phyloP scores from a whole-genome alignment of 2,329 filamentous ascomycete genomes.

The Fusarium sp. region DNA sequence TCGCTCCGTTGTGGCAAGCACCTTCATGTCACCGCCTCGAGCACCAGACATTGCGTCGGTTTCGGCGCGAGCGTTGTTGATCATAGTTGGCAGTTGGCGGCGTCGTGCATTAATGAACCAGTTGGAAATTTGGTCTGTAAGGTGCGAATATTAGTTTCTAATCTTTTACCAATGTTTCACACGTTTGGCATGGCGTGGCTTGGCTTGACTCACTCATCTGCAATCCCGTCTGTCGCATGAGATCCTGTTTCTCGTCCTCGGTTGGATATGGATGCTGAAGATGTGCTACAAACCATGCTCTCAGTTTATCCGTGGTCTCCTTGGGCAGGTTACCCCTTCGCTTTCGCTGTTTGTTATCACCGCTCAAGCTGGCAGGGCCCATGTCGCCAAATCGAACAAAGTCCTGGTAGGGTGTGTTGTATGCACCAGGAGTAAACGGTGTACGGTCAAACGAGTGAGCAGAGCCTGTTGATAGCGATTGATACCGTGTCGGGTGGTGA shows the following conservation, averaged over 20 bases:
- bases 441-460: conserved; percentile 57
- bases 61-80: conserved; percentile 66
- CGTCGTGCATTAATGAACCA: conserved; percentile 85
- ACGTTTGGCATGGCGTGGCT: background rate
- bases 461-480: conserved; percentile 60
- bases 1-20: conserved; percentile 54
- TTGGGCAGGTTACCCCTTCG: conserved; percentile 90
- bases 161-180: background rate
- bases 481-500: conserved; percentile 57
- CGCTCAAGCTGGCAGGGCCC: conserved; percentile 51
- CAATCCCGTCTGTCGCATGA: conserved; percentile 80
- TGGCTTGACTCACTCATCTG: conserved; percentile 74
- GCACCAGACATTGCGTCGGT: conserved; percentile 58
- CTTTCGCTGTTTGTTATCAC: conserved; percentile 66
- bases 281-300: conserved; percentile 83
- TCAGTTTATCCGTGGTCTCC: conserved; percentile 83
- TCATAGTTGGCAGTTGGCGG: conserved; percentile 70
- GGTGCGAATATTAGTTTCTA: conserved; percentile 25
- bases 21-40: conserved; percentile 51
- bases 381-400: conserved; percentile 57
- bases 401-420: conserved; percentile 56
- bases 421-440: conserved; percentile 56
- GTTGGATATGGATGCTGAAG: conserved; percentile 85
- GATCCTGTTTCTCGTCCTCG: conserved; percentile 86
- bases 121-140: conserved; percentile 75